These are phyloP conservation scores for Macrolepiota fuliginosa DNA, from an alignment of 768 basidiomycete species.

Conservation along the genomic window DNA sequence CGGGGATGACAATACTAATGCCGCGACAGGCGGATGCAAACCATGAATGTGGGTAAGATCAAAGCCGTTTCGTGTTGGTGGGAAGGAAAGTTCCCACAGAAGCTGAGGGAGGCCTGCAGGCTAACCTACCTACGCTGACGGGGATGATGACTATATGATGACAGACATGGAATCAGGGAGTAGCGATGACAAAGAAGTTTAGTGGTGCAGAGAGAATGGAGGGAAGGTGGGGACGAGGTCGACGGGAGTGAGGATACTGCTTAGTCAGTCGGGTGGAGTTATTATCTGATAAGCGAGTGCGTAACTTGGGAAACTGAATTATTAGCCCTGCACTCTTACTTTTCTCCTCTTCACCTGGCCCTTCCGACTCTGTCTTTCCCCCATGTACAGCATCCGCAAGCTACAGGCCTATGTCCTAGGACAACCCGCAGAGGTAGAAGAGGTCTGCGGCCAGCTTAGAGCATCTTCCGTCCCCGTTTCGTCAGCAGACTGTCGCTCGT, in stretches of 20 bases:
- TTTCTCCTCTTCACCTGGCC: constrained; percentile 9
- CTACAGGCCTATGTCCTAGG: constrained; percentile 42
- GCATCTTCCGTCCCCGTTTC: constrained; percentile 64
- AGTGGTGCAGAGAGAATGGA: constrained; percentile 14
- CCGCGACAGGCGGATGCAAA: not conserved
- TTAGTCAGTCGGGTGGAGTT: constrained; percentile 18
- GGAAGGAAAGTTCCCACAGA: not conserved
- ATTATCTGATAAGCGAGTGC: constrained; percentile 27
- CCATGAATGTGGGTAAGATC: not conserved
- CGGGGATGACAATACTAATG: not conserved
- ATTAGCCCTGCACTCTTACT: constrained; percentile 3
- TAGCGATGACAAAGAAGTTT: constrained; percentile 22
- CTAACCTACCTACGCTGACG: not conserved
- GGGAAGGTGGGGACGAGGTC: not conserved
- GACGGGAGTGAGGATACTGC: not conserved
- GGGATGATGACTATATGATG: no score
- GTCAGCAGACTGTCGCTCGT: constrained; percentile 65
- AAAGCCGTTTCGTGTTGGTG: not conserved
- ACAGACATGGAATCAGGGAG: not conserved
- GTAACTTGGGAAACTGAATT: not conserved
- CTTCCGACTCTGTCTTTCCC: constrained; percentile 17
- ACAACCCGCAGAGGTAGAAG: constrained; percentile 26
- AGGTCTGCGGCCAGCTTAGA: constrained; percentile 47
- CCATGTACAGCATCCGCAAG: constrained; percentile 37
- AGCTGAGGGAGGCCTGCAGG: not conserved